These are phyloP conservation scores for Homolaphlyctis polyrhiza DNA, from an alignment of 371 early-diverging fungal species.

Conservation along the genomic window DNA sequence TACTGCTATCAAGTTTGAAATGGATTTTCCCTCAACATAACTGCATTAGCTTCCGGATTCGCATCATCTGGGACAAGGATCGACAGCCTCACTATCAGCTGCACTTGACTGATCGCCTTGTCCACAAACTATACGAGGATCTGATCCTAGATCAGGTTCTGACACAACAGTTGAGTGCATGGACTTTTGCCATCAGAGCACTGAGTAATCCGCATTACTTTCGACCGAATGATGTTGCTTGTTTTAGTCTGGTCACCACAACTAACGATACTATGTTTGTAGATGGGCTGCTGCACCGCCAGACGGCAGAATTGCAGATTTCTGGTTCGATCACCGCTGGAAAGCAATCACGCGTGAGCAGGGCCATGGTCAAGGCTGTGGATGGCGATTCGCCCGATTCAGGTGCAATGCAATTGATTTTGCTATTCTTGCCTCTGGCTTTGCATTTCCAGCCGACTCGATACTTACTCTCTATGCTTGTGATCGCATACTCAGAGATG, in stretches of 20 bases:
- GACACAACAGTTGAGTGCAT: constrained; percentile 43
- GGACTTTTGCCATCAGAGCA: background rate
- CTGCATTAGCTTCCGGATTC: constrained; percentile 11
- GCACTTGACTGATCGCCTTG: constrained; percentile 46
- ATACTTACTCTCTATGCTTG: background rate
- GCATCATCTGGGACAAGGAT: constrained; percentile 40
- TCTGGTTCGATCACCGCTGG: constrained; percentile 32
- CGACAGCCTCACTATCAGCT: constrained; percentile 61
- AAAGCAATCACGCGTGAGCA: constrained; percentile 19
- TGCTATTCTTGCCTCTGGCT: no score
- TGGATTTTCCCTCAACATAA: constrained; percentile 8
- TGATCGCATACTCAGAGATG: constrained; percentile 15
- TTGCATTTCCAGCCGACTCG: background rate
- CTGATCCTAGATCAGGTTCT: constrained; percentile 57
- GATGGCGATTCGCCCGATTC: constrained; percentile 36
- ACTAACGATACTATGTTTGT: background rate
- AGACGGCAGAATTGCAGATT: constrained; percentile 51
- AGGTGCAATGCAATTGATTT: constrained; percentile 6
- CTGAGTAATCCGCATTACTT: no score
- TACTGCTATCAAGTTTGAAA: background rate
- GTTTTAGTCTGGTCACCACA: background rate
- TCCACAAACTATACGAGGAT: constrained; percentile 57
- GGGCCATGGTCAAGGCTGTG: constrained; percentile 23
- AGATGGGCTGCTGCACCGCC: constrained; percentile 65
- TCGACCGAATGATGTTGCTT: background rate